Percentiles rank a stretch among this genome's conserved stretches.
Evolutionary conservation across 1,284 basidiomycete species (phyloP).

Genomic region (Pseudozyma hubeiensis): DNA sequence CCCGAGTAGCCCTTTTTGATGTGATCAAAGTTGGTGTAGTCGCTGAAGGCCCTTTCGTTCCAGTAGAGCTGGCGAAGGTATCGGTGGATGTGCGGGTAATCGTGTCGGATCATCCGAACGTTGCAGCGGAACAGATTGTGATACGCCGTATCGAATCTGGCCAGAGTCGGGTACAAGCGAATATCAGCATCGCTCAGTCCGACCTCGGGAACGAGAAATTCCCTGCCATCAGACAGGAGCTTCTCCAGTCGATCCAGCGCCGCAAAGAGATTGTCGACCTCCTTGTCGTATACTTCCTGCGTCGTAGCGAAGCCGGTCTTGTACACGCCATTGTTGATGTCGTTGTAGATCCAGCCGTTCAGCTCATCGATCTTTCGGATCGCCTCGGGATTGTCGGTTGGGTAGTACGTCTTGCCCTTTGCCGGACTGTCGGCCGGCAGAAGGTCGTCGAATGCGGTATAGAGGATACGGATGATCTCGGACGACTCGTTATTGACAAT

Average conservation of each 20-base stretch:
- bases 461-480: conserved; percentile 84
- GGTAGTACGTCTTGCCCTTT: conserved; percentile 73
- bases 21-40: conserved; percentile 81
- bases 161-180: conserved; percentile 89
- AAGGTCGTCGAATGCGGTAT: conserved; percentile 70
- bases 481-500: conserved; percentile 80
- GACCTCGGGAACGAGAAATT: conserved; percentile 81
- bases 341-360: conserved; percentile 79
- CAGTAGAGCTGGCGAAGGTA: conserved; percentile 89
- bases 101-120: conserved; percentile 61
- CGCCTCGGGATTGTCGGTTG: conserved; percentile 65
- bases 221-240: conserved; percentile 77
- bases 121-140: conserved; percentile 90
- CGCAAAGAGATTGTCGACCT: conserved; percentile 75
- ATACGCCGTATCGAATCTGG: conserved; percentile 83
- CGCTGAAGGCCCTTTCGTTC: conserved; percentile 86
- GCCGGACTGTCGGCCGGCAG: conserved; percentile 35
- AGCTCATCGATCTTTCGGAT: conserved; percentile 77
- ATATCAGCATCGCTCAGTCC: conserved; percentile 85
- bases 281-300: conserved; percentile 82
- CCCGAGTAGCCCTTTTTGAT: conserved; percentile 61
- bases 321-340: conserved; percentile 74
- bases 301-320: conserved; percentile 80
- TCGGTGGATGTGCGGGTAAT: conserved; percentile 46
- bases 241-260: conserved; percentile 84